These are phyloP conservation scores for Eustoma russellianum DNA, from an alignment of 257 asterid species.

Conservation along the genomic window DNA sequence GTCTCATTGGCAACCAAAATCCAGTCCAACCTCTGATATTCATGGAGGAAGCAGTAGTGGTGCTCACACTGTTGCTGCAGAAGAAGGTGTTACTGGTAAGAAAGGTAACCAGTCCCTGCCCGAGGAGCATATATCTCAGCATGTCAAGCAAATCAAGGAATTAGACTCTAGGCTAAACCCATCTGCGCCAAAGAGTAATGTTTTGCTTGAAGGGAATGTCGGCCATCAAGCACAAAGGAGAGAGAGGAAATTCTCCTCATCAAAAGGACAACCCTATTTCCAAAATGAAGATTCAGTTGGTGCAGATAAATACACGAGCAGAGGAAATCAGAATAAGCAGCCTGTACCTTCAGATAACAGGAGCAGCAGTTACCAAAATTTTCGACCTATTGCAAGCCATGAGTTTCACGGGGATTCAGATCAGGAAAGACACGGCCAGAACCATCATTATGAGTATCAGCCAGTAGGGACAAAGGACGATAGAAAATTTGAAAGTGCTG, in stretches of 20 bases:
- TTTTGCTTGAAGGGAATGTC: slow-evolving; percentile 12
- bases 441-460: slow-evolving; percentile 65
- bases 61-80: slow-evolving; percentile 22
- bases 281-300: slow-evolving; percentile 38
- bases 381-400: slow-evolving; percentile 34
- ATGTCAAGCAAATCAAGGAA: slow-evolving; percentile 19
- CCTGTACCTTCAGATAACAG: slow-evolving; percentile 34
- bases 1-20: slow-evolving; percentile 84
- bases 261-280: slow-evolving; percentile 40
- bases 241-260: slow-evolving; percentile 39
- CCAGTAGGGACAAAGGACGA: slow-evolving; percentile 57
- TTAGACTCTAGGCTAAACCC: slow-evolving; percentile 19
- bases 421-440: slow-evolving; percentile 55
- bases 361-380: slow-evolving; percentile 43
- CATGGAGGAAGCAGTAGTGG: slow-evolving; percentile 34
- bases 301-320: slow-evolving; percentile 25
- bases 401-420: slow-evolving; percentile 60
- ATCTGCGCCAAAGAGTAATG: slow-evolving; percentile 21
- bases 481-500: slow-evolving; percentile 33
- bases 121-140: slow-evolving; percentile 21
- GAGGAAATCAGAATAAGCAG: slow-evolving; percentile 31
- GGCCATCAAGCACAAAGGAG: slow-evolving; percentile 34
- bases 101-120: slow-evolving; percentile 39
- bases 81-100: slow-evolving; percentile 24
- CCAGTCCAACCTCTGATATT: slow-evolving; percentile 28